A percentile compares a stretch with the other conserved stretches of the same genome.
Evolutionary conservation across 148 eudicot species (phyloP).

Genomic region (Vaccinium darrowii): DNA sequence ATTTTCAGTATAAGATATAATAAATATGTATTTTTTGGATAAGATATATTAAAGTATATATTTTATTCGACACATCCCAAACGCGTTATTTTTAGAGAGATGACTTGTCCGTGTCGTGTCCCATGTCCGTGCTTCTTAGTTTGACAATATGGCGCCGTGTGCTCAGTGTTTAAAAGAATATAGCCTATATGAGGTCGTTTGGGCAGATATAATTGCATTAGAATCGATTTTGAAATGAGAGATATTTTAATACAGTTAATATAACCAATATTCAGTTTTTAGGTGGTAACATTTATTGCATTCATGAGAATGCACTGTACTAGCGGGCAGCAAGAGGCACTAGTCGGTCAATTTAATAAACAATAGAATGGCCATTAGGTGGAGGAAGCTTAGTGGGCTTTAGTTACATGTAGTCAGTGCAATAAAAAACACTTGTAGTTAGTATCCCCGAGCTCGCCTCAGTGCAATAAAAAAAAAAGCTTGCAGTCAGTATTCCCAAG

Average conservation of each 20-base stretch:
- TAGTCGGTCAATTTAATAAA: not conserved
- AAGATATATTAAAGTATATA: too few species aligned
- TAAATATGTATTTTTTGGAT: too few species aligned
- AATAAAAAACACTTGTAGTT: too few species aligned
- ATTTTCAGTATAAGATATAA: too few species aligned
- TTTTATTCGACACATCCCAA: too few species aligned
- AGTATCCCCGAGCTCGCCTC: too few species aligned
- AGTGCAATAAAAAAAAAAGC: not conserved
- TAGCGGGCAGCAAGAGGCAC: slow-evolving; percentile 1
- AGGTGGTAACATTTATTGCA: not conserved
- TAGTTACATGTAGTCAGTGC: not conserved
- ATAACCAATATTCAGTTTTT: not conserved
- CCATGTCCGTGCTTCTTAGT: not conserved
- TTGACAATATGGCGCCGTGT: not conserved
- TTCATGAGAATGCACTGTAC: not conserved
- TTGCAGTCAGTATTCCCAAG: not conserved
- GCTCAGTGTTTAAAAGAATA: not conserved
- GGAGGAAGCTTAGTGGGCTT: not conserved
- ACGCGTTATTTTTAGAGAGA: too few species aligned
- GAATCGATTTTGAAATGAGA: not conserved
- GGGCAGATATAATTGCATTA: not conserved
- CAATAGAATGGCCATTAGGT: not conserved
- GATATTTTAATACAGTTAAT: not conserved
- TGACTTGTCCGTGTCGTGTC: too few species aligned
- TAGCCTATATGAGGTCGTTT: not conserved